Conservation (phyloP, 1,139 yeast genomes). For the Debaryomycetaceae sp. region DNA sequence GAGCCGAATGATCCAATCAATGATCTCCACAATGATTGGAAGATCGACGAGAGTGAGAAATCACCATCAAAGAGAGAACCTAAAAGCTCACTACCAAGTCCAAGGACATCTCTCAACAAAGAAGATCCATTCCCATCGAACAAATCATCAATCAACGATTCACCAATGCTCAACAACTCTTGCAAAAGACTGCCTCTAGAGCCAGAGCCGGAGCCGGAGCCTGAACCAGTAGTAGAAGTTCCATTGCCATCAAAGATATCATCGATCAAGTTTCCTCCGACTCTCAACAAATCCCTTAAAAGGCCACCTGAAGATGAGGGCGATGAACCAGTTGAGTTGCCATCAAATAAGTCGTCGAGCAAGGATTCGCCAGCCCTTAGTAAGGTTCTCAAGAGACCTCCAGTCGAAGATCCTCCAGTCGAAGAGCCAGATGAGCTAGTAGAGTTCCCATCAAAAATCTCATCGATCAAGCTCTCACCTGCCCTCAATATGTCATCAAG, state of each 20-base stretch:
- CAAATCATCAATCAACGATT: constrained; percentile 6
- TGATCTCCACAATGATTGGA: neutral
- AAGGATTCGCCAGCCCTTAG: neutral
- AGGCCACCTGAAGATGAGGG: constrained; percentile 3
- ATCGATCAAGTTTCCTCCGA: constrained; percentile 1
- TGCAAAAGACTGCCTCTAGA: constrained; percentile 8
- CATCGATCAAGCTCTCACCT: constrained; percentile 1
- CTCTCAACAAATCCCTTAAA: constrained; percentile 5
- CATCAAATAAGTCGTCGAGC: constrained; percentile 9
- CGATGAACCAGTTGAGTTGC: constrained; percentile 2
- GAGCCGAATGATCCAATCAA: neutral
- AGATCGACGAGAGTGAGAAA: neutral
- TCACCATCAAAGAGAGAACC: neutral
- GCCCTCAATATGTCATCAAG: constrained; percentile 5
- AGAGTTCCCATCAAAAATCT: neutral
- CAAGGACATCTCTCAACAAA: neutral
- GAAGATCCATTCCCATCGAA: constrained; percentile 7
- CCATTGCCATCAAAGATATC: neutral
- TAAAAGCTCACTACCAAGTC: neutral
- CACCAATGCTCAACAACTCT: constrained; percentile 1
- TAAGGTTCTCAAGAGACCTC: constrained; percentile 8
- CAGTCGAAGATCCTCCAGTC: constrained; percentile 1
- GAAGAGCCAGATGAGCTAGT: neutral
- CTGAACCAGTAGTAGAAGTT: neutral
- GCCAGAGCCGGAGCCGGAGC: neutral